phyloP scores from a whole-genome alignment of 441 rosid species.

The Erodium trifolium region DNA sequence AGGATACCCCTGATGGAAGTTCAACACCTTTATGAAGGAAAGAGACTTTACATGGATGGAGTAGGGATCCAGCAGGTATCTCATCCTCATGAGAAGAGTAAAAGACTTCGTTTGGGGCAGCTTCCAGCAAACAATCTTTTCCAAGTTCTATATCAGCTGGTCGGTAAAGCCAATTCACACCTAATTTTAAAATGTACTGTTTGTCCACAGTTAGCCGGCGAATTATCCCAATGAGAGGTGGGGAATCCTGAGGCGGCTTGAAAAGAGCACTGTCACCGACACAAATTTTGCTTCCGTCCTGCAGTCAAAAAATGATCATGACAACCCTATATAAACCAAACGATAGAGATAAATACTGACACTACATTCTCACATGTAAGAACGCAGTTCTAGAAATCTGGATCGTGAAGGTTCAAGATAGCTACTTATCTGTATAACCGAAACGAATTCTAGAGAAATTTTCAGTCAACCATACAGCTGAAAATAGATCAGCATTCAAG shows the following conservation, averaged over 20 bases:
- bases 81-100: no score
- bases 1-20: slow-evolving; percentile 35
- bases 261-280: slow-evolving; percentile 93
- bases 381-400: background rate
- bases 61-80: no score
- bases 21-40: no score
- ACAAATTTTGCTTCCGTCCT: slow-evolving; percentile 34
- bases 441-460: background rate
- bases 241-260: slow-evolving; percentile 23
- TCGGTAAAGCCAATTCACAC: no score
- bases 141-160: no score
- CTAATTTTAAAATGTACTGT: no score
- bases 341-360: background rate
- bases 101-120: no score
- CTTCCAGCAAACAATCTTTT: no score
- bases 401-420: background rate
- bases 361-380: background rate
- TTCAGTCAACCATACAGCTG: background rate
- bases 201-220: slow-evolving; percentile 17
- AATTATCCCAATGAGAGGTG: slow-evolving; percentile 76
- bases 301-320: background rate
- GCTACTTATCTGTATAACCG: no score
- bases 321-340: background rate
- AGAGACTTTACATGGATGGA: no score
- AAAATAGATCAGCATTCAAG: background rate